A percentile compares a stretch with the other conserved stretches of the same genome.
Evolutionary conservation across 257 asterid species (phyloP).

Genomic region (Nicotiana obtusifolia): DNA sequence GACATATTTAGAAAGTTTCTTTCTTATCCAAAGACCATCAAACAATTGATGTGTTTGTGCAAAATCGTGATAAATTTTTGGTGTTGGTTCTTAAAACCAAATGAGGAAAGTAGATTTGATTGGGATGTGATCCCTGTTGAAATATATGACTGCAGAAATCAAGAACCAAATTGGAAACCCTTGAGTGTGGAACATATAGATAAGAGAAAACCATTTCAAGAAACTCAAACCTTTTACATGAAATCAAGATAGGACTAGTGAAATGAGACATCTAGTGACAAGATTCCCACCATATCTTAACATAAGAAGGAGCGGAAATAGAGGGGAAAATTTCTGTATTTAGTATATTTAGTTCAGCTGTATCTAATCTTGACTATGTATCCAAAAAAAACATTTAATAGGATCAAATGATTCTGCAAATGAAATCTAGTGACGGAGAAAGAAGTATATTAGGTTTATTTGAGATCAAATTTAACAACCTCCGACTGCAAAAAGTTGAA

Average conservation of each 20-base stretch:
- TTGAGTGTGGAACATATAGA: conserved; percentile 20
- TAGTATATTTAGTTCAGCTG: not conserved
- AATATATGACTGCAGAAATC: conserved; percentile 57
- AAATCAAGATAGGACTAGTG: not conserved
- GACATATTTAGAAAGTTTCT: not conserved
- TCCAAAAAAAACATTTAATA: not conserved
- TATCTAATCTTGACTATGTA: not conserved
- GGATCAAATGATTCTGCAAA: conserved; percentile 16
- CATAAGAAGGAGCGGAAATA: not conserved
- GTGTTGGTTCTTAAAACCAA: conserved; percentile 24
- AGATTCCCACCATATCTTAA: not conserved
- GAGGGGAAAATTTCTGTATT: not conserved
- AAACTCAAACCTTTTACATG: conserved; percentile 9
- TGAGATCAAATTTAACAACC: not conserved
- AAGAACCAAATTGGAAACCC: conserved; percentile 33
- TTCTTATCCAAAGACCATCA: not conserved
- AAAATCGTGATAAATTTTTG: conserved; percentile 8
- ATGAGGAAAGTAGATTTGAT: conserved; percentile 39
- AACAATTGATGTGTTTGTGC: not conserved
- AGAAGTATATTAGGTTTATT: conserved; percentile 16
- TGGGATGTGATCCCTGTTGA: conserved; percentile 33
- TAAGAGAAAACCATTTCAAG: conserved; percentile 27
- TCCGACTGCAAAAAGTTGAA: not conserved
- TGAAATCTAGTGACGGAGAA: conserved; percentile 7
- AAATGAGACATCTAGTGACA: not conserved